Base-by-base conservation (phyloP, 192 early-diverging fungal species). In the Umbelopsis isabellina region DNA sequence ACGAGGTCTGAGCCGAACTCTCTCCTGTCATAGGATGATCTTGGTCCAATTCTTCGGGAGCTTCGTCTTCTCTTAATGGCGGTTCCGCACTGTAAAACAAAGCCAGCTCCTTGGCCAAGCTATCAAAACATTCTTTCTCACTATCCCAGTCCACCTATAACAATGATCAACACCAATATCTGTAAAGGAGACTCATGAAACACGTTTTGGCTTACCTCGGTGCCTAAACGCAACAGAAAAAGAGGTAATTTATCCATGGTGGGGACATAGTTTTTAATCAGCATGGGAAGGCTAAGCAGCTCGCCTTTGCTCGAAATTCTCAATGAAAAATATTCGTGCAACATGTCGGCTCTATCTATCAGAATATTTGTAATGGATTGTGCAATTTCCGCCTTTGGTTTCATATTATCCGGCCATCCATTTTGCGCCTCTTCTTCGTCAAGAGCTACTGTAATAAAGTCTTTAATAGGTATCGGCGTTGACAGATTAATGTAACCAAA, bases 271-370 rank as follows among this genome's bases (percentile, higher is more conserved):
- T 88, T 91, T 21, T 83, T 77, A 18, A 99, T 67, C 49, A 99
- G 27, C 83, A 97, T 84, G 0, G 97, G 97, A 30, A 99, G 70
- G 0, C 89, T 79, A 20, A 80, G 68, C 4, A 97, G 67, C 9
- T 87, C 67, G 3, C 95, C 92, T 12, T 80, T 75, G 10, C 86
- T 86, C 21, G 72, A 84, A 33, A 99, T 75, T 13, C 65, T 84
- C 7, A 99, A 82, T 10, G 89, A 87, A 76, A 96, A 99, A 75
- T 97, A 98, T 68, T 98, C 95, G 15, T 84, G 80, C 6, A 99
- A 83, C 95, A 99, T 96, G 30, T 91, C 90, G 4, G 85, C 77
- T 46, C 84, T 69, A 5, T 79, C 70, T 4, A 90, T 70, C 16
- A 95, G 52, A 4, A 77, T 48, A 0, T 83, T 71, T 15, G 69